These are phyloP conservation scores for Erodium trifolium DNA, from an alignment of 441 rosid genomes.

Conservation along the genomic window DNA sequence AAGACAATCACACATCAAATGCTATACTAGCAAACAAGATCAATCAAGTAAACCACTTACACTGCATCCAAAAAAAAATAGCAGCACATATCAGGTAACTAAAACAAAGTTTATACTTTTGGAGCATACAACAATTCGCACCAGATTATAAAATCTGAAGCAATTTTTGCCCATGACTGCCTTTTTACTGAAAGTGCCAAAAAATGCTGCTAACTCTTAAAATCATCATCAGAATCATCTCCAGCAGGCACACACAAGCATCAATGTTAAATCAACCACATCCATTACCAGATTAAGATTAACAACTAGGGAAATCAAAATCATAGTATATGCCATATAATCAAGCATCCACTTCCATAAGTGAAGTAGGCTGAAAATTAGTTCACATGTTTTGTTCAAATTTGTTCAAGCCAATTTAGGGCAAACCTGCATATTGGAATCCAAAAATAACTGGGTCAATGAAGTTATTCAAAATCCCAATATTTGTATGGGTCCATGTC, in stretches of 20 bases:
- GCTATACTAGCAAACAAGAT: neutral
- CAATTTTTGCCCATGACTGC: neutral
- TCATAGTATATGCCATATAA: neutral
- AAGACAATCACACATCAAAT: neutral
- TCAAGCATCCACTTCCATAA: neutral
- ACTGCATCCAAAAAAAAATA: neutral
- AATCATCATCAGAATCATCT: slow-evolving; percentile 2
- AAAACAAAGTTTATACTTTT: neutral
- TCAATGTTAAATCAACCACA: neutral
- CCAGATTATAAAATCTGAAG: neutral
- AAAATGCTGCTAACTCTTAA: neutral
- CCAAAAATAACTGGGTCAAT: slow-evolving; percentile 9
- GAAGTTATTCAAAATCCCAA: slow-evolving; percentile 17
- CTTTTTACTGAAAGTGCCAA: neutral
- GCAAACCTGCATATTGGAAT: slow-evolving; percentile 13
- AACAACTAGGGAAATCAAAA: neutral
- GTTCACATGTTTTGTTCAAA: slow-evolving; percentile 8
- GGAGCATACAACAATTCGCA: neutral
- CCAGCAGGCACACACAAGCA: slow-evolving; percentile 3
- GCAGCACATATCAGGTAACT: neutral
- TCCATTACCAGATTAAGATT: neutral
- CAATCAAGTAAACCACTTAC: neutral
- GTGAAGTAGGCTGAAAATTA: neutral
- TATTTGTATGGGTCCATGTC: slow-evolving; percentile 13
- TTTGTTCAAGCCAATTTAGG: slow-evolving; percentile 7